phyloP scores from a whole-genome alignment of 805 yeast genomes.

The Debaryomyces castellii region DNA sequence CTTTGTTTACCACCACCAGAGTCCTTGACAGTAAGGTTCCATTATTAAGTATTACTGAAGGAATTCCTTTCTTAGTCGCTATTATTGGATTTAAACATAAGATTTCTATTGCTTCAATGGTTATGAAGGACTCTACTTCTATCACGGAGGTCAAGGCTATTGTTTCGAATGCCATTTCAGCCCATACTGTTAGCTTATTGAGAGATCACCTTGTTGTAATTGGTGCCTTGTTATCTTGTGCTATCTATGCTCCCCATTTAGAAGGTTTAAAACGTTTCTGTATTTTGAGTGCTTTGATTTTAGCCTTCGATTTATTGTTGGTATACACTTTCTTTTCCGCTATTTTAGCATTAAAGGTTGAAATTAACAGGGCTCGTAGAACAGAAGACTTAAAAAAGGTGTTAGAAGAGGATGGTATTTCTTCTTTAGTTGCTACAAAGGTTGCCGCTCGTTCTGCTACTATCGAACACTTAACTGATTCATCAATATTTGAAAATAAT shows the following conservation, averaged over 20 bases:
- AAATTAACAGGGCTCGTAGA: constrained; percentile 81
- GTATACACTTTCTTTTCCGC: constrained; percentile 83
- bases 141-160: constrained; percentile 43
- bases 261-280: constrained; percentile 81
- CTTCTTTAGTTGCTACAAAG: constrained; percentile 65
- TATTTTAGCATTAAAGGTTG: constrained; percentile 81
- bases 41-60: constrained; percentile 77
- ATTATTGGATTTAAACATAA: constrained; percentile 90
- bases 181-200: constrained; percentile 52
- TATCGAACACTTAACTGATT: constrained; percentile 33
- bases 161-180: constrained; percentile 40
- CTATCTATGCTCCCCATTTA: constrained; percentile 63
- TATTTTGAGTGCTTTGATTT: constrained; percentile 65
- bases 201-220: constrained; percentile 78
- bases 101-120: constrained; percentile 64
- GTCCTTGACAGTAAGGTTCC: constrained; percentile 63
- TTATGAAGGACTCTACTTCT: constrained; percentile 42
- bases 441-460: constrained; percentile 52
- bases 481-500: constrained; percentile 21
- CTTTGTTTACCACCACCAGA: constrained; percentile 58
- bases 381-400: constrained; percentile 75
- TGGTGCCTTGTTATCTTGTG: constrained; percentile 65
- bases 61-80: constrained; percentile 89
- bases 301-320: constrained; percentile 68
- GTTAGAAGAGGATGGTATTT: constrained; percentile 90